Conservation (phyloP, 495 filamentous ascomycete species). For the Bombardia bombarda region DNA sequence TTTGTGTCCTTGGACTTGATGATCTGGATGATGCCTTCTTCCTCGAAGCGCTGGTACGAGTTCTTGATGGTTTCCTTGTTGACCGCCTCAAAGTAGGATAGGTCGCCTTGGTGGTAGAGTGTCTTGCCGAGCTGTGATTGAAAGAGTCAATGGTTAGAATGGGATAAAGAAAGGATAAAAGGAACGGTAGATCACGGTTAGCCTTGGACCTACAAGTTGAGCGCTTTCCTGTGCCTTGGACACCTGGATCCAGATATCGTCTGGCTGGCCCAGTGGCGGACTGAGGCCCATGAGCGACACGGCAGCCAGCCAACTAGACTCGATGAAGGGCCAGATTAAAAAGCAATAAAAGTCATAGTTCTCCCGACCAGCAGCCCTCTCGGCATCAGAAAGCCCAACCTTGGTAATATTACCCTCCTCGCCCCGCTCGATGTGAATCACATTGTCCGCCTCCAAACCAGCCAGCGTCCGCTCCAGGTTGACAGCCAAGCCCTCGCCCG, state of each 20-base stretch:
- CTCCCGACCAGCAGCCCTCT: constrained; percentile 72
- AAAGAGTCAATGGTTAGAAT: constrained; percentile 4
- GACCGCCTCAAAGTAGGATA: constrained; percentile 94
- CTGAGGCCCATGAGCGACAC: constrained; percentile 80
- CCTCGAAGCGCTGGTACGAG: constrained; percentile 76
- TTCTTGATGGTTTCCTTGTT: constrained; percentile 97
- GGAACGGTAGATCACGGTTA: too few relatives aligned
- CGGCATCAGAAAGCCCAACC: constrained; percentile 65
- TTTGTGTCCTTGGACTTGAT: constrained; percentile 54
- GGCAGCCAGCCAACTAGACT: constrained; percentile 83
- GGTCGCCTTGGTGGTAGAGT: constrained; percentile 91
- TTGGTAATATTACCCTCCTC: constrained; percentile 46
- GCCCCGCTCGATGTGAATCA: constrained; percentile 63
- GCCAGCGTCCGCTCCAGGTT: constrained; percentile 75
- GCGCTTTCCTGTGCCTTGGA: constrained; percentile 74
- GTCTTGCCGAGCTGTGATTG: constrained; percentile 76
- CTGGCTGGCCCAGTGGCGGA: constrained; percentile 52
- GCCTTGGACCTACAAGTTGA: constrained; percentile 64
- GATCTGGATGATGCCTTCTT: constrained; percentile 79
- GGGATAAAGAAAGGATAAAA: neutral
- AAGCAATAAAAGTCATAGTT: constrained; percentile 99
- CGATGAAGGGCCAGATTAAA: constrained; percentile 95
- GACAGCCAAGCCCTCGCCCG: constrained; percentile 66
- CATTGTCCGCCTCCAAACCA: constrained; percentile 68
- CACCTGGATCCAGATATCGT: constrained; percentile 68